Percentiles rank a stretch among this genome's conserved stretches.
Evolutionary conservation across 768 basidiomycete species (phyloP).

Genomic region (Kwoniella sp.): DNA sequence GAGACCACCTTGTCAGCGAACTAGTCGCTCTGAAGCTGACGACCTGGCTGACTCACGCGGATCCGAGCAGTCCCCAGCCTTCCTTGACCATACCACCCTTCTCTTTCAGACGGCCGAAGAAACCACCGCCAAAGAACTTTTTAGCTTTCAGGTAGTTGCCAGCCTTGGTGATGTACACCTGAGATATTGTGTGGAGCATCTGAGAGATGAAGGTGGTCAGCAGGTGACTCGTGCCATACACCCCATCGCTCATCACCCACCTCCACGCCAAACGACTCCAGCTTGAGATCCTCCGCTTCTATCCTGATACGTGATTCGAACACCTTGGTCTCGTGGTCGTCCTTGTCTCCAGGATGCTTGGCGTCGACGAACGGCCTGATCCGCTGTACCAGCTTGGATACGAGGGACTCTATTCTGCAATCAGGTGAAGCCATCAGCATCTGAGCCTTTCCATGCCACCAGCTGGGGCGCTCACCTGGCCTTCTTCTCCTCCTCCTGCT

Average conservation of each 20-base stretch:
- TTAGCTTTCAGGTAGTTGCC: slow-evolving; percentile 84
- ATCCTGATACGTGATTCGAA: slow-evolving; percentile 72
- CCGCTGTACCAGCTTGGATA: slow-evolving; percentile 74
- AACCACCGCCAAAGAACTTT: slow-evolving; percentile 86
- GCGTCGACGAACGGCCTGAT: slow-evolving; percentile 88
- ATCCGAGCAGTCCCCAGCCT: slow-evolving; percentile 92
- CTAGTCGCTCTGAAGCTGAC: background rate
- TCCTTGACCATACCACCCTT: slow-evolving; percentile 90
- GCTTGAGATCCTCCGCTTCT: slow-evolving; percentile 90
- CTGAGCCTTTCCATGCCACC: too few relatives aligned
- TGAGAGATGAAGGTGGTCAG: slow-evolving; percentile 41
- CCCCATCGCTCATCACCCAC: slow-evolving; percentile 51
- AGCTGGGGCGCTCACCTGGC: slow-evolving; percentile 38
- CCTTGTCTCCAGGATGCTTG: slow-evolving; percentile 61
- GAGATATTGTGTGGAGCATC: slow-evolving; percentile 85
- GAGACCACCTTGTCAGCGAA: background rate
- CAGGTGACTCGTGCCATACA: background rate
- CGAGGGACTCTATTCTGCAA: slow-evolving; percentile 64
- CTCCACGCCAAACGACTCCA: slow-evolving; percentile 97
- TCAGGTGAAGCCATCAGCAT: background rate
- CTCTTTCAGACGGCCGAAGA: slow-evolving; percentile 90
- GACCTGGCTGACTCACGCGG: slow-evolving; percentile 63
- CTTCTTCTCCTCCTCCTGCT: slow-evolving; percentile 61
- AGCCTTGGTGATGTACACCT: slow-evolving; percentile 88
- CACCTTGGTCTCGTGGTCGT: slow-evolving; percentile 71